Conservation (phyloP, 2,329 filamentous ascomycete species). For the Xylaria sp. region DNA sequence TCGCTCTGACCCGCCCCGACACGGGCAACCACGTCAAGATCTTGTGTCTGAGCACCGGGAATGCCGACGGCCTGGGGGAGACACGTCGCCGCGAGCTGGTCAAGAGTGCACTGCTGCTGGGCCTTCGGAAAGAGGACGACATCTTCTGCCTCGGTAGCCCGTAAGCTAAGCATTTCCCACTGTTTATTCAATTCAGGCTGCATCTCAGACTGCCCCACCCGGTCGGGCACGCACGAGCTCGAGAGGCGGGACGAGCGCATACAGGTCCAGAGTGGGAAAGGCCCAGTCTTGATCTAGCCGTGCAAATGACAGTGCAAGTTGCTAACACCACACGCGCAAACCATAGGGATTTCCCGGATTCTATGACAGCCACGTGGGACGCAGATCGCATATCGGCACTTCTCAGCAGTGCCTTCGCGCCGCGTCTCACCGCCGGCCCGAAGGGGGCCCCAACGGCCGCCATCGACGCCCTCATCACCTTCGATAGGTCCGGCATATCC, state of each 20-base stretch:
- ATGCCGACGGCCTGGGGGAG: slow-evolving; percentile 88
- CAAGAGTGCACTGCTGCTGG: slow-evolving; percentile 81
- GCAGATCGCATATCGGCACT: slow-evolving; percentile 74
- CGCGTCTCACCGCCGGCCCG: slow-evolving; percentile 61
- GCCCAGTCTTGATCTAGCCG: neutral
- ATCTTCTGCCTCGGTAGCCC: slow-evolving; percentile 86
- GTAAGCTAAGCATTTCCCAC: slow-evolving; percentile 58
- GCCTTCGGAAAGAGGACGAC: slow-evolving; percentile 78
- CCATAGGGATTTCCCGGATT: slow-evolving; percentile 80
- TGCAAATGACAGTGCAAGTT: neutral
- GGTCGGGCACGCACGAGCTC: too few species aligned
- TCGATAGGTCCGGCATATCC: slow-evolving; percentile 85
- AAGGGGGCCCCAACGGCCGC: slow-evolving; percentile 56
- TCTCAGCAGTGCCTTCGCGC: slow-evolving; percentile 78
- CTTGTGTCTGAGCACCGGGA: slow-evolving; percentile 87
- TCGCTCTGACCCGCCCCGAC: slow-evolving; percentile 82
- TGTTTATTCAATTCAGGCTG: neutral
- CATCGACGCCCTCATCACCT: slow-evolving; percentile 89
- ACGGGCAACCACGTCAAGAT: slow-evolving; percentile 94
- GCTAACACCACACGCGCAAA: slow-evolving; percentile 17
- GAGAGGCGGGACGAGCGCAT: too few species aligned
- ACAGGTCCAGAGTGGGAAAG: too few species aligned
- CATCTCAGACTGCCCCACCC: neutral
- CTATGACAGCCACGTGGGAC: slow-evolving; percentile 85
- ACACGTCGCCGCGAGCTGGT: slow-evolving; percentile 85